These are phyloP conservation scores for Apiotrichum sp. DNA, from an alignment of 1,284 basidiomycete species.

Conservation along the genomic window DNA sequence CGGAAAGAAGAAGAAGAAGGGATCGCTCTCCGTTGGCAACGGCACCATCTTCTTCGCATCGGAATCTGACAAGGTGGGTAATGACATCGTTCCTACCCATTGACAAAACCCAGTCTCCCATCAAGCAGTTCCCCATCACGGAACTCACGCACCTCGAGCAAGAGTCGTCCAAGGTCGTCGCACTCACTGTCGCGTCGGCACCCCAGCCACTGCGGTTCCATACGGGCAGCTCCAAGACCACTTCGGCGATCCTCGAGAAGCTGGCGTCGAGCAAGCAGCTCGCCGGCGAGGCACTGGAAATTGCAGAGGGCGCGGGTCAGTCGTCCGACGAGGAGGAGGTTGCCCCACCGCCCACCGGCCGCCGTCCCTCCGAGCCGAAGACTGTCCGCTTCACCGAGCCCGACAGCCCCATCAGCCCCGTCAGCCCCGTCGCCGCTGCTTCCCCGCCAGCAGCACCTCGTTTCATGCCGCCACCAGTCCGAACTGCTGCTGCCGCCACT, in stretches of 20 bases:
- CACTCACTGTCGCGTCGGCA: conserved; percentile 64
- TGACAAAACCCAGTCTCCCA: conserved; percentile 61
- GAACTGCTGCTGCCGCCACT: no score
- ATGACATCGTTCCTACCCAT: conserved; percentile 22
- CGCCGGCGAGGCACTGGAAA: conserved; percentile 40
- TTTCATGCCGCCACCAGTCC: no score
- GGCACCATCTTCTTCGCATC: conserved; percentile 92
- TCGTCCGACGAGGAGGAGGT: conserved; percentile 25
- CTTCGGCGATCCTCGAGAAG: conserved; percentile 73
- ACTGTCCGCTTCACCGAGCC: conserved; percentile 33
- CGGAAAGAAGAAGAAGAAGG: conserved; percentile 97
- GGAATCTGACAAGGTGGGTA: conserved; percentile 82
- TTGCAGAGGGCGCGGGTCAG: conserved; percentile 19
- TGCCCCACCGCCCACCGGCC: conserved; percentile 10
- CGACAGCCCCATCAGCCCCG: conserved; percentile 25
- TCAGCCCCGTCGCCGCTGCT: conserved; percentile 9
- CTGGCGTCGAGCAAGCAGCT: conserved; percentile 62
- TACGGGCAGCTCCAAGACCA: conserved; percentile 70
- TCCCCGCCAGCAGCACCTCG: conserved; percentile 12
- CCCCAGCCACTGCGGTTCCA: conserved; percentile 68
- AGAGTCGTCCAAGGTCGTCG: conserved; percentile 71
- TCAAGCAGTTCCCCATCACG: conserved; percentile 81
- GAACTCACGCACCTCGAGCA: conserved; percentile 59
- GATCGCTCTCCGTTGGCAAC: conserved; percentile 85
- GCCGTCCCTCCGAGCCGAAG: conserved; percentile 31